phyloP scores from a whole-genome alignment of 345 rosid genomes.

The Dimocarpus longan region DNA sequence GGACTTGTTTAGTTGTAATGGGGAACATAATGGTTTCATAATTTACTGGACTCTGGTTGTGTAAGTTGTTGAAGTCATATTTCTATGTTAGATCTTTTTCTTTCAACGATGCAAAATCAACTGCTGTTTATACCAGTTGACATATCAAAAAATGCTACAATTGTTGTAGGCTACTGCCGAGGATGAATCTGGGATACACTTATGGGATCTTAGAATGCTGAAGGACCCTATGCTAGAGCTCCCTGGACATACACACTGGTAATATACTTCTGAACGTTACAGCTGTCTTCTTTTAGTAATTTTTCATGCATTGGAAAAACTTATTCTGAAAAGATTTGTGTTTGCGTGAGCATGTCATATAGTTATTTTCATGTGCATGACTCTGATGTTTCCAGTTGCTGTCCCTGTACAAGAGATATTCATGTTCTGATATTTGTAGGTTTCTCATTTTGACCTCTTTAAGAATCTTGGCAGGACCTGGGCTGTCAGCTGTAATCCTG shows the following conservation, averaged over 20 bases:
- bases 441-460: slow-evolving; percentile 18
- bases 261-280: slow-evolving; percentile 18
- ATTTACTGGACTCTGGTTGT: not conserved
- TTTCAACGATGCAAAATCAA: not conserved
- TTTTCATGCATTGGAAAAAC: slow-evolving; percentile 15
- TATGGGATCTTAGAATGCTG: slow-evolving; percentile 81
- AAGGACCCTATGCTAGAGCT: slow-evolving; percentile 66
- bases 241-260: slow-evolving; percentile 92
- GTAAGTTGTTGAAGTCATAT: not conserved
- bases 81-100: slow-evolving; percentile 14
- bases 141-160: not conserved
- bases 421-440: slow-evolving; percentile 14
- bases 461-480: slow-evolving; percentile 71
- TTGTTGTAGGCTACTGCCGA: slow-evolving; percentile 70
- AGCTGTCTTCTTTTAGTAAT: slow-evolving; percentile 8
- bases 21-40: not conserved
- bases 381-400: slow-evolving; percentile 13
- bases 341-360: slow-evolving; percentile 7
- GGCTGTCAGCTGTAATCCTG: slow-evolving; percentile 84
- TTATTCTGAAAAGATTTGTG: not conserved
- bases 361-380: slow-evolving; percentile 8
- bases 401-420: not conserved
- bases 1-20: not conserved
- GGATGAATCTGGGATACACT: slow-evolving; percentile 72
- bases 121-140: not conserved